phyloP scores from a whole-genome alignment of 495 filamentous ascomycete genomes.

The Thozetella sp. region DNA sequence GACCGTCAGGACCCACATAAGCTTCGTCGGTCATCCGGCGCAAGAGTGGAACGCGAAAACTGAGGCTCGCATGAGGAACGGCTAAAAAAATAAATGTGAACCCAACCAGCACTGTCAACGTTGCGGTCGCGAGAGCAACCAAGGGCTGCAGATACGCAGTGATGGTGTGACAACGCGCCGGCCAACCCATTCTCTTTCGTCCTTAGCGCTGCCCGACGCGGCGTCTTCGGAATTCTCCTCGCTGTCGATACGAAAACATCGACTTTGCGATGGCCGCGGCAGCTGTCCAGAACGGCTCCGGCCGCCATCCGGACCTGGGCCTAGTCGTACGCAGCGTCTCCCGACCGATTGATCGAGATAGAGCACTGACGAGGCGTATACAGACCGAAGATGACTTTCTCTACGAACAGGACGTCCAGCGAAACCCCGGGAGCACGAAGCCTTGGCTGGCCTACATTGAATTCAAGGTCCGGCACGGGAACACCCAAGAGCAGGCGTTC shows the following conservation, averaged over 20 bases:
- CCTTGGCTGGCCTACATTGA: conserved; percentile 96
- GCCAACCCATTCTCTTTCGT: conserved; percentile 5
- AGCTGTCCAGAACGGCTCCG: conserved; percentile 23
- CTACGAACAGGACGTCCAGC: conserved; percentile 94
- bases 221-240: conserved; percentile 2
- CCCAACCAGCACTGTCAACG: conserved; percentile 9
- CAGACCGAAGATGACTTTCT: conserved; percentile 86
- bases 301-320: conserved; percentile 62
- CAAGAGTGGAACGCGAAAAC: not conserved
- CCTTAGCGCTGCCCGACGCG: conserved; percentile 3
- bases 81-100: conserved; percentile 23
- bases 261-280: conserved; percentile 21
- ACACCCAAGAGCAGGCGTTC: conserved; percentile 88
- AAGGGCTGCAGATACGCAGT: conserved; percentile 17
- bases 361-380: conserved; percentile 1
- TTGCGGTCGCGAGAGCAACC: conserved; percentile 21
- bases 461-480: conserved; percentile 87
- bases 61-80: conserved; percentile 1
- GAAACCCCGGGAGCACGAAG: conserved; percentile 83
- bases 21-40: not conserved
- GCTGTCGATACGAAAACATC: conserved; percentile 1
- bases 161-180: conserved; percentile 29
- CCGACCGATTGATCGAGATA: not conserved
- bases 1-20: not conserved
- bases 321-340: conserved; percentile 67